A percentile compares a stretch with the other conserved stretches of the same genome.
phyloP scores from a whole-genome alignment of 345 rosid species.

The Hevea brasiliensis region DNA sequence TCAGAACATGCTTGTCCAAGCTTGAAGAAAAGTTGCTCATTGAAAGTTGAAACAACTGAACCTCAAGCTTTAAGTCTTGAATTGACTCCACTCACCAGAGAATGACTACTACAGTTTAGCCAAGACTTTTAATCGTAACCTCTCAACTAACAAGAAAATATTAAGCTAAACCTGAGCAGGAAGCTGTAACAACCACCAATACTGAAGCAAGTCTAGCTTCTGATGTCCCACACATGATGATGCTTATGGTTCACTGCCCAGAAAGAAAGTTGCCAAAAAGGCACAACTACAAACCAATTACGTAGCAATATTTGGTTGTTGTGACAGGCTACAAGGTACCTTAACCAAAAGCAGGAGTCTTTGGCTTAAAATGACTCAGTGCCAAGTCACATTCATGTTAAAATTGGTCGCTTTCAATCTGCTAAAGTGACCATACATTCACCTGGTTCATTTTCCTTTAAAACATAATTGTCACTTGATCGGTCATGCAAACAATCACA shows the following conservation, averaged over 20 bases:
- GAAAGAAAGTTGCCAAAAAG: background rate
- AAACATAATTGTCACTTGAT: background rate
- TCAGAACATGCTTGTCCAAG: too few species aligned
- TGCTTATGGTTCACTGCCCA: conserved; percentile 5
- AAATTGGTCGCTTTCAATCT: conserved; percentile 19
- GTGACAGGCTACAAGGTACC: conserved; percentile 2
- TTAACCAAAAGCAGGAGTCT: background rate
- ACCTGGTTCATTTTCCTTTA: background rate
- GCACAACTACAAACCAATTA: background rate
- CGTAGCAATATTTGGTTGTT: background rate
- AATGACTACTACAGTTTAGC: too few species aligned
- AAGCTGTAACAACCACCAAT: conserved; percentile 25
- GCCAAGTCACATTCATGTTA: conserved; percentile 13
- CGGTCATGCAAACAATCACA: background rate
- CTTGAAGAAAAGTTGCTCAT: too few species aligned
- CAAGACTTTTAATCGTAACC: too few species aligned
- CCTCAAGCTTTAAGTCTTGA: too few species aligned
- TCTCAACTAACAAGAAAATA: conserved; percentile 12
- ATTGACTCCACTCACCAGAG: too few species aligned
- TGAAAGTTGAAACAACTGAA: too few species aligned
- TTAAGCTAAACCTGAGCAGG: conserved; percentile 15
- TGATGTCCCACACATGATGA: conserved; percentile 12
- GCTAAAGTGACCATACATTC: conserved; percentile 1
- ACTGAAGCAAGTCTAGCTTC: conserved; percentile 2
- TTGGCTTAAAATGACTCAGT: background rate